Evolutionary conservation across 2,329 filamentous ascomycete genomes (phyloP).

Genomic region (Tolypocladium guangdongense): DNA sequence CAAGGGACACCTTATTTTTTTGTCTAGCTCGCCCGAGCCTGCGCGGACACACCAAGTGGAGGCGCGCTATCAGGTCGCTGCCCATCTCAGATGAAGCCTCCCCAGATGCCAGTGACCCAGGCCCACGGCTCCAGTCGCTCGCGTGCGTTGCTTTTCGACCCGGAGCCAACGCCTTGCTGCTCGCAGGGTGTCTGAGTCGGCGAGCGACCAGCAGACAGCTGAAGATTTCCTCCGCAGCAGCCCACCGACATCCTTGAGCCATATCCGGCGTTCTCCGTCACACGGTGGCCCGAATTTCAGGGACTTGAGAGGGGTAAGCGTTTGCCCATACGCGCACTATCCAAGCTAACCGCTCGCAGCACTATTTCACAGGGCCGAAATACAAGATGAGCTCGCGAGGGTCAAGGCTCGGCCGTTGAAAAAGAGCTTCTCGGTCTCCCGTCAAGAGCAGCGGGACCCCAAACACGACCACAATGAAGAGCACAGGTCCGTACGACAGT

Average conservation of each 20-base stretch:
- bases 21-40: too few species aligned
- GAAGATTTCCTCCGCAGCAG: neutral
- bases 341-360: neutral
- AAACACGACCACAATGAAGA: constrained; percentile 5
- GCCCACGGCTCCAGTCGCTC: too few species aligned
- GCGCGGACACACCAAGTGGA: too few species aligned
- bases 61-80: too few species aligned
- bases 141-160: too few species aligned
- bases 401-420: neutral
- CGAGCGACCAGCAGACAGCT: neutral
- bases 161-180: too few species aligned
- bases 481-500: constrained; percentile 9
- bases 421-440: constrained; percentile 2
- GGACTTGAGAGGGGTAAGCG: neutral
- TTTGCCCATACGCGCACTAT: too few species aligned
- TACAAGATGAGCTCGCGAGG: constrained; percentile 1
- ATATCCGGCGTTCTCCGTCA: neutral
- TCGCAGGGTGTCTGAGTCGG: too few species aligned
- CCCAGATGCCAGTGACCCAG: too few species aligned
- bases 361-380: neutral
- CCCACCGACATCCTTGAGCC: neutral
- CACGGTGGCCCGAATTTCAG: constrained; percentile 2
- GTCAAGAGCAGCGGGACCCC: constrained; percentile 2
- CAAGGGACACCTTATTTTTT: too few species aligned
- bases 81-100: too few species aligned